Percentiles rank a stretch among this genome's conserved stretches.
Conservation (phyloP, 2,329 filamentous ascomycete genomes). For the Hirsutella minnesotensis region DNA sequence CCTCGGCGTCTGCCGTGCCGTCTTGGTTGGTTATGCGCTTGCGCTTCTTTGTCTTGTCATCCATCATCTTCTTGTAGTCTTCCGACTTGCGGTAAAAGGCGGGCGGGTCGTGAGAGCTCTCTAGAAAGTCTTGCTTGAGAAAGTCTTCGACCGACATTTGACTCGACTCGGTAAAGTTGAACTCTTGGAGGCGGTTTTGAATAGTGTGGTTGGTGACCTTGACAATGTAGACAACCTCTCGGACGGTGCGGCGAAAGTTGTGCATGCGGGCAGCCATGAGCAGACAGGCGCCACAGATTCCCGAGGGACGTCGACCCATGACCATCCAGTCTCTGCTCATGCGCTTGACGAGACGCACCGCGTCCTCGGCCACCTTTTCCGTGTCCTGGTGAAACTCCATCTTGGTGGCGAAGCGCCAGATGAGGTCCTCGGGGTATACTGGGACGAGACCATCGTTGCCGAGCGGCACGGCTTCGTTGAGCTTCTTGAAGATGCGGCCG, state of each 20-base stretch:
- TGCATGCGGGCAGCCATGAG: slow-evolving; percentile 96
- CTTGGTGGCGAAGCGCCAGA: slow-evolving; percentile 80
- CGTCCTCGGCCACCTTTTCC: slow-evolving; percentile 77
- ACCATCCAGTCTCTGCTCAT: slow-evolving; percentile 99
- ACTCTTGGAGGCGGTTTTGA: slow-evolving; percentile 82
- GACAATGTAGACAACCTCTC: slow-evolving; percentile 95
- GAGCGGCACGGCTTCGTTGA: slow-evolving; percentile 60
- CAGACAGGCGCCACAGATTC: slow-evolving; percentile 86
- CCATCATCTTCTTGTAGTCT: slow-evolving; percentile 43
- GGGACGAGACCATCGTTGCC: slow-evolving; percentile 54
- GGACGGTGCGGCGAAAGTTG: slow-evolving; percentile 85
- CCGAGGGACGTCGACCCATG: slow-evolving; percentile 82
- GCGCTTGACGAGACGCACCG: slow-evolving; percentile 73
- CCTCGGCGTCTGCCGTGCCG: slow-evolving; percentile 5
- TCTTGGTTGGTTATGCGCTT: slow-evolving; percentile 18
- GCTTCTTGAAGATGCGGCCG: slow-evolving; percentile 77
- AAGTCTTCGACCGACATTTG: slow-evolving; percentile 83
- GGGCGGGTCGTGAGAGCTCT: slow-evolving; percentile 69
- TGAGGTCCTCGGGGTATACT: slow-evolving; percentile 78
- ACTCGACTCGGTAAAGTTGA: slow-evolving; percentile 75
- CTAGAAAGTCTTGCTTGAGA: slow-evolving; percentile 56
- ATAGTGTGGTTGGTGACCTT: slow-evolving; percentile 94
- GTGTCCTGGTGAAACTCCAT: slow-evolving; percentile 81
- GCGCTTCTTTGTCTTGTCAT: slow-evolving; percentile 34
- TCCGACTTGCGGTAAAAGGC: slow-evolving; percentile 60